Evolutionary conservation across 2,329 filamentous ascomycete species (phyloP), one percentile per base, ranked within the genome.

Genomic region (Ophiognomonia clavigignenti-juglandacearum): DNA sequence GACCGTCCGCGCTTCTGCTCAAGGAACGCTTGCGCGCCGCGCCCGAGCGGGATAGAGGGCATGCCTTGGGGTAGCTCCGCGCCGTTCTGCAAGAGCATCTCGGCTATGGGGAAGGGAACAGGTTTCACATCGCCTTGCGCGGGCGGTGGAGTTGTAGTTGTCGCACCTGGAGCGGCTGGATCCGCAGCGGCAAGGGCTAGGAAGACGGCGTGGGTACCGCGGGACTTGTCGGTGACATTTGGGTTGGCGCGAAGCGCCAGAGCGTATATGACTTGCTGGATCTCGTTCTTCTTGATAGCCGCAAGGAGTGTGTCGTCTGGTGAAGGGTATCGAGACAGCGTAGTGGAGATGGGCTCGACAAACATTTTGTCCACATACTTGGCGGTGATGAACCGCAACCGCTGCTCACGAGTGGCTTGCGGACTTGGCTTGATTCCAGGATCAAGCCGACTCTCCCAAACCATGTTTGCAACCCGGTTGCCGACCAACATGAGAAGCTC

Each of bases 261-360:
- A 4, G 88, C 92, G 59, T 96, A 95, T 22, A 98, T 79, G 20
- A 96, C 90, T 54, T 90, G 87, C 60, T 93, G 87, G 46, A 98
- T 88, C 61, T 98, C 91, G 64, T 96, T 96, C 67, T 85, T 89
- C 74, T 97, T 98, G 64, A 97, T 91, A 9, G 88, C 91, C 5
- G 91, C 90, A 32, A 98, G 72, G 6, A 98, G 76, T 0, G 88
- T 91, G 59, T 98, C 93, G 52, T 97, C 90, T 1, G 92, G 73
- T 0, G 85, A 88, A 2, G 76, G 74, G 62, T 88, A 93, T 26
- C 86, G 80, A 3, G 88, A 91, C 36, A 90, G 69, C 0, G 85
- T 85, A 4, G 85, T 65, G 3, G 88, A 88, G 22, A 89, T 84
- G 0, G 85, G 83, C 57, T 91, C 84, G 4, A 98, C 85, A 58